phyloP scores from a whole-genome alignment of 2,329 filamentous ascomycete species.

The Botrytis hyacinthi region DNA sequence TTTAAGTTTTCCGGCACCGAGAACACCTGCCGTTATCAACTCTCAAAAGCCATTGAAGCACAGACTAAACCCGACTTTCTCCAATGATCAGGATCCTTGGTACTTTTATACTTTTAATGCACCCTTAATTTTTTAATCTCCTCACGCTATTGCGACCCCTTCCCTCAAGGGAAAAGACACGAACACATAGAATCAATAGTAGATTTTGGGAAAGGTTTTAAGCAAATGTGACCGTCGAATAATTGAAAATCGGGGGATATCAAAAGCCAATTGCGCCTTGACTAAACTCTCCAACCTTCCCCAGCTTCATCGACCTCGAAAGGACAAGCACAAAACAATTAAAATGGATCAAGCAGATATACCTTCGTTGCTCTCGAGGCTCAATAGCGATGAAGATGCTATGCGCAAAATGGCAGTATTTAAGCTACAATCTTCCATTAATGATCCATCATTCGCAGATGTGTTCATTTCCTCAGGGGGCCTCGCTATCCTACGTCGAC shows the following conservation, averaged over 20 bases:
- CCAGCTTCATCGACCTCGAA: not conserved
- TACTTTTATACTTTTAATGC: not conserved
- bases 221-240: conserved; percentile 15
- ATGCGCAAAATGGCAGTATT: conserved; percentile 98
- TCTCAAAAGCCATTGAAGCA: not conserved
- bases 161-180: not conserved
- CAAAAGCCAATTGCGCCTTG: conserved; percentile 12
- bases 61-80: not conserved
- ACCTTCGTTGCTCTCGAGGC: conserved; percentile 61
- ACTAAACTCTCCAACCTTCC: conserved; percentile 5
- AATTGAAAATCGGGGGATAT: conserved; percentile 6
- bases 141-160: not conserved
- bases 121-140: conserved; percentile 16
- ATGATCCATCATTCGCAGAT: conserved; percentile 94
- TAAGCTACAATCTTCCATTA: conserved; percentile 93
- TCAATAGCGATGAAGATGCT: conserved; percentile 76
- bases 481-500: conserved; percentile 72
- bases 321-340: not conserved
- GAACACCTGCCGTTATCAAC: not conserved
- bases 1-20: not conserved
- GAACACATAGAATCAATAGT: not conserved
- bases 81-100: not conserved
- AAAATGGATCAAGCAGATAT: conserved; percentile 64
- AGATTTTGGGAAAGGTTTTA: not conserved
- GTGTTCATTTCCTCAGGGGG: conserved; percentile 91